A percentile compares a stretch with the other conserved stretches of the same genome.
phyloP scores from a whole-genome alignment of 2,329 filamentous ascomycete species.

The Colletotrichum liriopes region DNA sequence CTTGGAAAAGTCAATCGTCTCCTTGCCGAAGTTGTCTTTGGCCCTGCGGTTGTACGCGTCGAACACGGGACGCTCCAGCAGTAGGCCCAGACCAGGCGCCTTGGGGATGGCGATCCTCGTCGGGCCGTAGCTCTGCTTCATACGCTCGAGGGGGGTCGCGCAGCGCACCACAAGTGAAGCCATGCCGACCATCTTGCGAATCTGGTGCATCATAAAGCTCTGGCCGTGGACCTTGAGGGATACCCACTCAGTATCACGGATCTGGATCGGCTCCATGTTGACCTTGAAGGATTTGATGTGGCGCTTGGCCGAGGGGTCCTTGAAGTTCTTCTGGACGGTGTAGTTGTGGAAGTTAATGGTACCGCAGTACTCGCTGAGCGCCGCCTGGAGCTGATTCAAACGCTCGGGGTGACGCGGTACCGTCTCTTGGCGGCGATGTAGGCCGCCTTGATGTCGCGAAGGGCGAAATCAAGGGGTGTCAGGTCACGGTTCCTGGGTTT shows the following conservation, averaged over 20 bases:
- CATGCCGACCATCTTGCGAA: slow-evolving; percentile 99
- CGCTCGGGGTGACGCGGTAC: slow-evolving; percentile 85
- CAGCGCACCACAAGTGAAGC: slow-evolving; percentile 87
- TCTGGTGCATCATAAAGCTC: slow-evolving; percentile 99
- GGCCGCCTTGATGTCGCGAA: slow-evolving; percentile 83
- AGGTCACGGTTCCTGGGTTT: slow-evolving; percentile 61
- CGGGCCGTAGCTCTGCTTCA: slow-evolving; percentile 80
- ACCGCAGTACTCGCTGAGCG: slow-evolving; percentile 83
- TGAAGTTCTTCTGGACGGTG: slow-evolving; percentile 88
- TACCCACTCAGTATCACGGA: slow-evolving; percentile 94
- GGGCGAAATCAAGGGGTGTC: slow-evolving; percentile 73
- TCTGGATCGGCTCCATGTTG: slow-evolving; percentile 82
- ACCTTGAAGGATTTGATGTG: slow-evolving; percentile 94
- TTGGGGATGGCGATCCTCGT: slow-evolving; percentile 91
- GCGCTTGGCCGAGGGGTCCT: slow-evolving; percentile 88
- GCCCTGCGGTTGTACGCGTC: slow-evolving; percentile 87
- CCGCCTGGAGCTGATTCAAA: slow-evolving; percentile 81
- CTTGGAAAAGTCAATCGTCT: slow-evolving; percentile 83
- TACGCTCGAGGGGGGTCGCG: slow-evolving; percentile 80
- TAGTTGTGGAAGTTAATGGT: slow-evolving; percentile 98
- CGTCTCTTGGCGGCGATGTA: slow-evolving; percentile 87
- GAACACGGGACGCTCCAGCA: slow-evolving; percentile 94
- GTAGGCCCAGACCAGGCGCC: slow-evolving; percentile 87
- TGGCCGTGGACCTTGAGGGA: slow-evolving; percentile 97
- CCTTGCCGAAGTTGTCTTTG: slow-evolving; percentile 72